Conservation (phyloP, 495 filamentous ascomycete species). For the Parathielavia appendiculata region DNA sequence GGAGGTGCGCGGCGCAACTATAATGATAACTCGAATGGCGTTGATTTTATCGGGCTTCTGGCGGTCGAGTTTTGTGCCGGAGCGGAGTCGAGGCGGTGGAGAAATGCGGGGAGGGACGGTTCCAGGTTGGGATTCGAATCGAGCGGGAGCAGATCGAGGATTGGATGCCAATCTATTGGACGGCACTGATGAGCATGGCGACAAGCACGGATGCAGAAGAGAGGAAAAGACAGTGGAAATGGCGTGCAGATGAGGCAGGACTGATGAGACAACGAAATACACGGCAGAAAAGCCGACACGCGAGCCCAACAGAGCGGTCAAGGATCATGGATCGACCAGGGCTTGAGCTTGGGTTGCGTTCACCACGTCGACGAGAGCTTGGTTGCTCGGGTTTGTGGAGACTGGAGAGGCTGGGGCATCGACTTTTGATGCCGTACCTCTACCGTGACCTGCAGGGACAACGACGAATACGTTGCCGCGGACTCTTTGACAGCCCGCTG, state of each 20-base stretch:
- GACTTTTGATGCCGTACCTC: background rate
- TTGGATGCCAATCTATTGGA: background rate
- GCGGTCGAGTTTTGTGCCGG: background rate
- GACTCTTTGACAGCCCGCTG: background rate
- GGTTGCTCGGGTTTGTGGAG: background rate
- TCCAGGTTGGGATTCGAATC: background rate
- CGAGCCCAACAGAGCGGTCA: constrained; percentile 19
- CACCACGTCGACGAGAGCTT: constrained; percentile 3
- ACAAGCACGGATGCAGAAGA: background rate
- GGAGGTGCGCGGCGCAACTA: background rate
- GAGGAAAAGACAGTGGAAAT: background rate
- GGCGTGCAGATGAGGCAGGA: constrained; percentile 1
- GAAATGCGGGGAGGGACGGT: background rate
- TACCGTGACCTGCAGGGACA: too few species aligned
- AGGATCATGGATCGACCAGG: constrained; percentile 2
- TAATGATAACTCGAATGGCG: background rate
- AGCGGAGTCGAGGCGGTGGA: background rate
- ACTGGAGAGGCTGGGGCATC: background rate
- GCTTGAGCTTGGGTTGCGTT: background rate
- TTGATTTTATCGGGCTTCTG: constrained; percentile 1
- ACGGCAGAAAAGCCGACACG: constrained; percentile 8
- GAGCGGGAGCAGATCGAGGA: background rate
- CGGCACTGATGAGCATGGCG: constrained; percentile 1
- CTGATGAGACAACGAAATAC: background rate
- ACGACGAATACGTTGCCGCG: background rate